Percentiles rank a stretch among this genome's conserved stretches.
Evolutionary conservation across 768 basidiomycete genomes (phyloP).

Genomic region (Chalciporus chontae): DNA sequence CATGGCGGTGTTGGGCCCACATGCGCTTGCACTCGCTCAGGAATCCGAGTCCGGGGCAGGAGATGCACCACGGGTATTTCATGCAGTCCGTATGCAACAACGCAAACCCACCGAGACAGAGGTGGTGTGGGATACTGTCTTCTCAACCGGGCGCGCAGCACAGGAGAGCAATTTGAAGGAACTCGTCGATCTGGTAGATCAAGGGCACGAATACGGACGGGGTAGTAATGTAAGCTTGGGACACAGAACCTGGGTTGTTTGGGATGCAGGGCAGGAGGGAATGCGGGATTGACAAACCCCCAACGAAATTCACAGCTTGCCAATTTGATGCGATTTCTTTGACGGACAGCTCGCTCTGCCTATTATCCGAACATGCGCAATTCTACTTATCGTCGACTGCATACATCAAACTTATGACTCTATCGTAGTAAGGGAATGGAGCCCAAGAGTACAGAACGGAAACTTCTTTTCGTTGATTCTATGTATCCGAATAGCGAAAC

Average conservation of each 20-base stretch:
- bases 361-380: too few species aligned
- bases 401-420: not conserved
- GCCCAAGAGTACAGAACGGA: slow-evolving; percentile 11
- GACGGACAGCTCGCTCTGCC: slow-evolving; percentile 31
- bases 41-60: slow-evolving; percentile 6
- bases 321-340: not conserved
- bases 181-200: slow-evolving; percentile 8
- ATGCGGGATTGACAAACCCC: not conserved
- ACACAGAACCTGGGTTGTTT: slow-evolving; percentile 17
- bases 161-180: slow-evolving; percentile 15
- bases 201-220: not conserved
- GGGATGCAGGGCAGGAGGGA: slow-evolving; percentile 15
- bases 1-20: slow-evolving; percentile 24
- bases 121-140: slow-evolving; percentile 7
- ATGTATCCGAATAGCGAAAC: not conserved
- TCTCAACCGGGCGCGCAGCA: slow-evolving; percentile 11
- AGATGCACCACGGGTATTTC: slow-evolving; percentile 1
- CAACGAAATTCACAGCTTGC: too few species aligned
- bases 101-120: not conserved
- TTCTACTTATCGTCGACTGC: not conserved
- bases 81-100: slow-evolving; percentile 18
- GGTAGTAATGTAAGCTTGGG: slow-evolving; percentile 8
- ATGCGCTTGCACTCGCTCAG: slow-evolving; percentile 22
- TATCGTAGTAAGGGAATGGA: slow-evolving; percentile 6
- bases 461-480: slow-evolving; percentile 3